Evolutionary conservation across 1,284 basidiomycete genomes (phyloP), one percentile per base, ranked within the genome.

Genomic region (Trametes versicolor): DNA sequence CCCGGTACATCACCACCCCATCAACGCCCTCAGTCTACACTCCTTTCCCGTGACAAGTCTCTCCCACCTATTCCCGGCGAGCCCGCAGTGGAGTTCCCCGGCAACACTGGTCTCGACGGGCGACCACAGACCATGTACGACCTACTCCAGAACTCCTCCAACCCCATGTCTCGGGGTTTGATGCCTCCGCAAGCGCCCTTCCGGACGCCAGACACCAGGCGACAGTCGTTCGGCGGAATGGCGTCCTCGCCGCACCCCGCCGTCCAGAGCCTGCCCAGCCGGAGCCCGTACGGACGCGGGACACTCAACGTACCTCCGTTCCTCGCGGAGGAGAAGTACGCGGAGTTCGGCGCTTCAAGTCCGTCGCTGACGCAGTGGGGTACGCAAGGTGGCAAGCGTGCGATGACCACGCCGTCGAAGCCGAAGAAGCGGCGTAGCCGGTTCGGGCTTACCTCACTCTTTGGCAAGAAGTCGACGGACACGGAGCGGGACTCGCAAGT

Each of bases 141-240:
- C 72, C 80, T 85, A 59, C 83, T 82, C 39, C 80, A 81, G 60
- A 74, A 36, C 79, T 79, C 34, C 75, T 80, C 57, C 32, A 77
- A 76, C 47, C 79, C 80, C 52, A 76, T 79, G 4, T 54, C 25
- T 5, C 78, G 82, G 58, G 85, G 85, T 61, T 84, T 91, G 67
- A 68, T 82, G 5, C 86, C 87, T 25, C 90, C 90, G 5, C 82
- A 86, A 53, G 85, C 88, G 3, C 83, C 89, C 3, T 93, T 92
- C 82, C 83, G 84, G 45, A 78, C 71, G 23, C 36, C 65, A 34
- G 90, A 92, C 64, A 70, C 72, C 45, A 82, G 92, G 64, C 81
- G 92, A 55, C 92, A 93, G 74, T 93, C 92, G 1, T 93, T 94
- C 70, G 81, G 85, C 49, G 93, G 92, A 13, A 76, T 87, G 32